phyloP scores from a whole-genome alignment of 768 basidiomycete species.

The Rubroboletus pulcherrimus region DNA sequence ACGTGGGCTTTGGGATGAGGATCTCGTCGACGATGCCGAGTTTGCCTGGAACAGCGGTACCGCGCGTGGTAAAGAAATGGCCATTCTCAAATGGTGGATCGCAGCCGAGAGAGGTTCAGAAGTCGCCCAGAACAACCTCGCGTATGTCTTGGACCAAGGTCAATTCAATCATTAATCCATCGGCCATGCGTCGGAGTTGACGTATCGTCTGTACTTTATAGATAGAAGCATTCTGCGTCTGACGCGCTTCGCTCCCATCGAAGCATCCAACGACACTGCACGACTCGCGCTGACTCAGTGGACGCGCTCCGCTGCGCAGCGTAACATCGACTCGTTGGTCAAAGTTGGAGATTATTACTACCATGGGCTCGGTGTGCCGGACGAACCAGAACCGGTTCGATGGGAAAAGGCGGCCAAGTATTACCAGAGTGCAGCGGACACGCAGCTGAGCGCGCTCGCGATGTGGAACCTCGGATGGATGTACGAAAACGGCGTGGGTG shows the following conservation, averaged over 20 bases:
- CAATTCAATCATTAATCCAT: slow-evolving; percentile 28
- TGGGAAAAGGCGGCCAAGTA: slow-evolving; percentile 91
- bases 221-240: slow-evolving; percentile 68
- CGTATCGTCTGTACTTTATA: slow-evolving; percentile 22
- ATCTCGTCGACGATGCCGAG: slow-evolving; percentile 79
- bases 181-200: slow-evolving; percentile 30
- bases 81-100: slow-evolving; percentile 92
- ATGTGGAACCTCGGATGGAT: slow-evolving; percentile 99
- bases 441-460: slow-evolving; percentile 87
- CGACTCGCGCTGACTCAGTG: slow-evolving; percentile 85
- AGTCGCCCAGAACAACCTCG: slow-evolving; percentile 92
- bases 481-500: slow-evolving; percentile 96
- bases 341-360: slow-evolving; percentile 99
- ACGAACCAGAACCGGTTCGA: slow-evolving; percentile 58
- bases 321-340: slow-evolving; percentile 93
- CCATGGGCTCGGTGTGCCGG: slow-evolving; percentile 76
- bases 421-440: slow-evolving; percentile 93
- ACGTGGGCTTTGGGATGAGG: slow-evolving; percentile 82
- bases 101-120: slow-evolving; percentile 92
- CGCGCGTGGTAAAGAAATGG: slow-evolving; percentile 71
- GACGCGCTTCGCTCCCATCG: slow-evolving; percentile 63
- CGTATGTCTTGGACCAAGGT: slow-evolving; percentile 91
- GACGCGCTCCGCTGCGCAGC: slow-evolving; percentile 90
- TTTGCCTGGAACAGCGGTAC: slow-evolving; percentile 65
- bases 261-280: slow-evolving; percentile 81